Conservation (phyloP, 352 stramenopile species). For the Phytophthora melonis region DNA sequence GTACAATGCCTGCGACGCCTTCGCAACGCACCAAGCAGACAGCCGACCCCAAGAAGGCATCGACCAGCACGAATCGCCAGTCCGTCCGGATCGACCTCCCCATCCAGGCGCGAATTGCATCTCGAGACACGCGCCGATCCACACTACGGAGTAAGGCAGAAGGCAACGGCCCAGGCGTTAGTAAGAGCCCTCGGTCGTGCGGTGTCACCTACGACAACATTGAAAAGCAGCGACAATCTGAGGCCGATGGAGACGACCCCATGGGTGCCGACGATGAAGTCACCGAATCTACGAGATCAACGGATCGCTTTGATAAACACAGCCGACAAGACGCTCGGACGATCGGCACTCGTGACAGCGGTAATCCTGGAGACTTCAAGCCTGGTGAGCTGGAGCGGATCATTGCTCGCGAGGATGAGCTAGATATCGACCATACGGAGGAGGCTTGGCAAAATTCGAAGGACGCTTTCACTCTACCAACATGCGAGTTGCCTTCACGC, state of each 20-base stretch:
- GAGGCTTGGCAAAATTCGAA: not conserved
- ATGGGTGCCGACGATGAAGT: not conserved
- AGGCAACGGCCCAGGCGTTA: too few relatives aligned
- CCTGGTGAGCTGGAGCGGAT: not conserved
- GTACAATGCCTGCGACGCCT: not conserved
- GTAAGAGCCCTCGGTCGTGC: too few relatives aligned
- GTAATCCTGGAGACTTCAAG: not conserved
- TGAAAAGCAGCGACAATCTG: not conserved
- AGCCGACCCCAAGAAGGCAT: not conserved
- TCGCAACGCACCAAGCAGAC: not conserved
- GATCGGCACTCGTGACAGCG: not conserved
- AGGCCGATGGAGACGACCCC: not conserved
- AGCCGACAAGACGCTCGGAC: too few relatives aligned
- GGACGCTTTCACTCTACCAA: not conserved
- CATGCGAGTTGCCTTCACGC: too few relatives aligned
- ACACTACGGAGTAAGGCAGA: not conserved
- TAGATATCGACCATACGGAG: not conserved
- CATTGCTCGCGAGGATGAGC: not conserved
- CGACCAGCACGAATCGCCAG: not conserved
- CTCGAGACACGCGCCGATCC: not conserved
- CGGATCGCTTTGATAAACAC: not conserved
- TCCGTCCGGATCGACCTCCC: not conserved
- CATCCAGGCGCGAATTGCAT: not conserved
- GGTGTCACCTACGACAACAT: too few relatives aligned
- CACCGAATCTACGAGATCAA: not conserved